These are phyloP conservation scores for Sphagnum contortum DNA, from an alignment of 225 moss, liverwort and hornwort genomes.

Conservation along the genomic window DNA sequence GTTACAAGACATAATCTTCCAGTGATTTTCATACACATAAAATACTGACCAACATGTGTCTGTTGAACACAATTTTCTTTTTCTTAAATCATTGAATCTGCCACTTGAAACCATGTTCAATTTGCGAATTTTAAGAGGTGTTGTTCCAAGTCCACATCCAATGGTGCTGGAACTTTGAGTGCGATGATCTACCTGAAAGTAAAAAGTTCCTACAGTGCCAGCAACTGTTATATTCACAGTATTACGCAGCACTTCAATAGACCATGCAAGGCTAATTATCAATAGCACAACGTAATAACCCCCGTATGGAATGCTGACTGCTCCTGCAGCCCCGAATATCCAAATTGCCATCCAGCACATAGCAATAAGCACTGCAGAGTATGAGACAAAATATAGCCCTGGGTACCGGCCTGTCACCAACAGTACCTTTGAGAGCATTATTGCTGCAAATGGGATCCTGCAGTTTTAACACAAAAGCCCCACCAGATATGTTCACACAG, in stretches of 20 bases:
- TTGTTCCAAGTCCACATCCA: too few relatives aligned
- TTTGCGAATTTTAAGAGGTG: too few relatives aligned
- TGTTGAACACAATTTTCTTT: too few relatives aligned
- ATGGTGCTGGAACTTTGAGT: too few relatives aligned
- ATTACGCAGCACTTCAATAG: slow-evolving; percentile 91
- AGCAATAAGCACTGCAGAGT: slow-evolving; percentile 43
- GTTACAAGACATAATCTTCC: too few relatives aligned
- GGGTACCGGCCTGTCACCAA: slow-evolving; percentile 33
- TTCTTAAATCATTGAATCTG: too few relatives aligned
- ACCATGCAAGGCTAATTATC: slow-evolving; percentile 73
- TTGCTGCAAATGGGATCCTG: slow-evolving; percentile 76
- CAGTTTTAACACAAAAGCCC: too few relatives aligned
- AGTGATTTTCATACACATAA: too few relatives aligned
- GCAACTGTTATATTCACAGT: slow-evolving; percentile 83
- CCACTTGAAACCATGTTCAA: too few relatives aligned
- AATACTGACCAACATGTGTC: too few relatives aligned
- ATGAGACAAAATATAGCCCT: slow-evolving; percentile 43
- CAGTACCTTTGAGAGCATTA: slow-evolving; percentile 50
- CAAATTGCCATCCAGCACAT: slow-evolving; percentile 69
- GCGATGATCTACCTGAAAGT: slow-evolving; percentile 33
- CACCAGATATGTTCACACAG: too few relatives aligned
- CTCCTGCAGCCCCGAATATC: slow-evolving; percentile 85
- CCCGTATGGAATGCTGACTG: slow-evolving; percentile 36
- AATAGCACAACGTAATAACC: slow-evolving; percentile 49
- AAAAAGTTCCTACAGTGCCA: slow-evolving; percentile 46